Evolutionary conservation across 768 basidiomycete species (phyloP).

Genomic region (Mycena rosella): DNA sequence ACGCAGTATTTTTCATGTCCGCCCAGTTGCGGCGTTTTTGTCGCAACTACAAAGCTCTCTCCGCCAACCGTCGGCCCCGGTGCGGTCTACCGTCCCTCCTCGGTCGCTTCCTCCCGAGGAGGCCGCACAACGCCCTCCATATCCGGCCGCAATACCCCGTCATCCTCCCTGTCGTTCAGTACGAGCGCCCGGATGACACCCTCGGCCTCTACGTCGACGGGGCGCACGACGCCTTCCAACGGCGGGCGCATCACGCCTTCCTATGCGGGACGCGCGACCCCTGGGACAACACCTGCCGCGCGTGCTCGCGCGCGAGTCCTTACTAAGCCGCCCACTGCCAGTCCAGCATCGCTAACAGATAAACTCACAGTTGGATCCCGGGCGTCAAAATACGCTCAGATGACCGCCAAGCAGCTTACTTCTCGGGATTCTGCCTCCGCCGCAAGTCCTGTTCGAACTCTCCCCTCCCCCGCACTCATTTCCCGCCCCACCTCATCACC

Average conservation of each 20-base stretch:
- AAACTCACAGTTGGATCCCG: conserved; percentile 85
- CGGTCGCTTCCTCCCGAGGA: conserved; percentile 80
- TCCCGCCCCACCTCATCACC: conserved; percentile 55
- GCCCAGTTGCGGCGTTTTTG: conserved; percentile 91
- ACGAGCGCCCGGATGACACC: conserved; percentile 42
- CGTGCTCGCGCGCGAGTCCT: conserved; percentile 44
- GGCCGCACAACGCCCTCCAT: conserved; percentile 73
- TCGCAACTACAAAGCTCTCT: conserved; percentile 85
- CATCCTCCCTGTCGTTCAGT: conserved; percentile 44
- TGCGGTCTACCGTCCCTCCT: conserved; percentile 72
- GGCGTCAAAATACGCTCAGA: conserved; percentile 85
- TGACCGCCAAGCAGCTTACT: conserved; percentile 87
- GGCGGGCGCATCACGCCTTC: conserved; percentile 67
- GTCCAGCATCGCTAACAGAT: conserved; percentile 50
- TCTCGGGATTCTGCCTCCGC: conserved; percentile 53
- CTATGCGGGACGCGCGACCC: conserved; percentile 52
- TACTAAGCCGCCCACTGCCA: conserved; percentile 49
- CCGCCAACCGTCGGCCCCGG: conserved; percentile 74
- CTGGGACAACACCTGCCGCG: conserved; percentile 53
- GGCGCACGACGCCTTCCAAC: conserved; percentile 55
- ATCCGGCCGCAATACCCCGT: conserved; percentile 66
- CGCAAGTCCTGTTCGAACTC: conserved; percentile 44
- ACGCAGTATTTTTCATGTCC: conserved; percentile 89
- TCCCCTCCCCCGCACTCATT: conserved; percentile 50
- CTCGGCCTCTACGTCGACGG: conserved; percentile 50